A percentile compares a stretch with the other conserved stretches of the same genome.
These are phyloP conservation scores for Coemansia sp. DNA, from an alignment of 192 early-diverging fungal species.

Conservation along the genomic window DNA sequence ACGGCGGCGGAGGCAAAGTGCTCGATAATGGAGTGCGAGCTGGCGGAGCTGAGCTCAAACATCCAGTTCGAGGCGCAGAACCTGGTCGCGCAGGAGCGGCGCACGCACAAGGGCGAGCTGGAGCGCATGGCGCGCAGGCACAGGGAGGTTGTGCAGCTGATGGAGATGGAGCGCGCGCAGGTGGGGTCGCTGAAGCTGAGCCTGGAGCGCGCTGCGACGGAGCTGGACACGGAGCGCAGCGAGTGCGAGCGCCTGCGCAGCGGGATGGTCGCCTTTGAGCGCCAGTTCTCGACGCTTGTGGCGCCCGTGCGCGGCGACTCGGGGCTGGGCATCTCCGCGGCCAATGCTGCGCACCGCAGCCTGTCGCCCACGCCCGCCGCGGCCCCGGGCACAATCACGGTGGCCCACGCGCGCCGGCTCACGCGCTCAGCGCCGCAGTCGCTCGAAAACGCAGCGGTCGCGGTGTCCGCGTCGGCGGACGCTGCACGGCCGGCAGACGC, in stretches of 20 bases:
- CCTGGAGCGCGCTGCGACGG: conserved; percentile 24
- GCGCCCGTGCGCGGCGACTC: not conserved
- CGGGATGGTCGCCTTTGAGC: conserved; percentile 33
- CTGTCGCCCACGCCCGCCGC: not conserved
- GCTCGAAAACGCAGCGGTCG: not conserved
- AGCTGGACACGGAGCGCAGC: conserved; percentile 24
- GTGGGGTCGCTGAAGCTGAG: conserved; percentile 35
- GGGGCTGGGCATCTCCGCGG: not conserved
- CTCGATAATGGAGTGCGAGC: conserved; percentile 46
- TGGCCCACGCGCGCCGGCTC: not conserved
- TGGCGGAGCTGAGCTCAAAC: conserved; percentile 49
- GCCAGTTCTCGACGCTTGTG: conserved; percentile 10
- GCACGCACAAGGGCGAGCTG: conserved; percentile 32
- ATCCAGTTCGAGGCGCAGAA: conserved; percentile 50
- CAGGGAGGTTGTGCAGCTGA: conserved; percentile 29
- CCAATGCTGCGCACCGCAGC: not conserved
- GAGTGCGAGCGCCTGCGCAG: conserved; percentile 28
- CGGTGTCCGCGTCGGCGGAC: not conserved
- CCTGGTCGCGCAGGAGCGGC: conserved; percentile 42
- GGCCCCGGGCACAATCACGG: not conserved
- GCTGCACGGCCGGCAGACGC: conserved; percentile 6
- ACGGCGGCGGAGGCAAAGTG: conserved; percentile 51
- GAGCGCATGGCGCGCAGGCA: conserved; percentile 21
- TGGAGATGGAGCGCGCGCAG: conserved; percentile 47
- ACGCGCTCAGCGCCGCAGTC: conserved; percentile 9